A percentile compares a stretch with the other conserved stretches of the same genome.
Conservation (phyloP, 164 flowering plant species). For the Magnolia kwangsiensis region DNA sequence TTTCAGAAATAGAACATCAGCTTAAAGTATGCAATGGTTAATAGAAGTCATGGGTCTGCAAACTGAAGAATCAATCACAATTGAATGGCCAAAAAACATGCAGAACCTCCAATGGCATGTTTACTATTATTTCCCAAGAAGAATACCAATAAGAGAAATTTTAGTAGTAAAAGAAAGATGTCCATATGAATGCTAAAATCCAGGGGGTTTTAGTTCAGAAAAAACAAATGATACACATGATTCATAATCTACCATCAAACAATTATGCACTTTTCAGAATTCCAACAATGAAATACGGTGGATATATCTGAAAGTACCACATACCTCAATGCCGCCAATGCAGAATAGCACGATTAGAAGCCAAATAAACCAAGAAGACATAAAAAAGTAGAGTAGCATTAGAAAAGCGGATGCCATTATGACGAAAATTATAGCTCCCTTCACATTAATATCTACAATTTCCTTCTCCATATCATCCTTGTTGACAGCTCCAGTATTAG, state of each 20-base stretch:
- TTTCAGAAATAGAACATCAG: neutral
- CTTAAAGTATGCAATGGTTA: neutral
- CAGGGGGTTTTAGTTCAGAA: neutral
- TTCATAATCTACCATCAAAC: conserved; percentile 3
- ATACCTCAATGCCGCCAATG: conserved; percentile 70
- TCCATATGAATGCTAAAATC: neutral
- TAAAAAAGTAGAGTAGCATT: conserved; percentile 34
- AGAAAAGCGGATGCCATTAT: conserved; percentile 30
- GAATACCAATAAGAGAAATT: neutral
- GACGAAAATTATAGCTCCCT: conserved; percentile 55
- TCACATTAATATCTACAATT: conserved; percentile 55
- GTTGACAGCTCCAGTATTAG: conserved; percentile 25
- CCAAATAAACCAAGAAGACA: conserved; percentile 97
- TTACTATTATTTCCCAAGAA: neutral
- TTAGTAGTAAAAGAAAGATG: neutral
- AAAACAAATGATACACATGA: neutral
- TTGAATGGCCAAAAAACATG: neutral
- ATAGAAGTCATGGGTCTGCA: neutral
- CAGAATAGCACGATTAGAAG: conserved; percentile 80
- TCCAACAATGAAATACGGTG: neutral
- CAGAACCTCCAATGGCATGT: neutral
- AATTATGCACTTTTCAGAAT: neutral
- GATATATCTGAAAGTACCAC: conserved; percentile 1
- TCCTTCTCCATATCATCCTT: conserved; percentile 62
- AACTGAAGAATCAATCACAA: neutral